Percentiles rank a stretch among this genome's conserved stretches.
Evolutionary conservation across 805 yeast genomes (phyloP).

Genomic region (Candida berthetii): DNA sequence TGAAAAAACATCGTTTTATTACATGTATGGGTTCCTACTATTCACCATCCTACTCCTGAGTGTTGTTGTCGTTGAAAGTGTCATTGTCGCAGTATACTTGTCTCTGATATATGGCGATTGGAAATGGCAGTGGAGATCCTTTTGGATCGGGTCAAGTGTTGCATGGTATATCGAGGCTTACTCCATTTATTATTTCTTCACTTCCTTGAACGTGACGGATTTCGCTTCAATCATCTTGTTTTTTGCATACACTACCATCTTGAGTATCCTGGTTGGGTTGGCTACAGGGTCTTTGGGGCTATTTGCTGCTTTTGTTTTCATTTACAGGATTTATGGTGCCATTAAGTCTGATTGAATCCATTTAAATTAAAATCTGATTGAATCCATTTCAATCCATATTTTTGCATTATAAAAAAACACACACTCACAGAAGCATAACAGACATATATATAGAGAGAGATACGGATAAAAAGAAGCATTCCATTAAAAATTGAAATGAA

Average conservation of each 20-base stretch:
- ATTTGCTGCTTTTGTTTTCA: constrained; percentile 58
- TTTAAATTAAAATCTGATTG: constrained; percentile 7
- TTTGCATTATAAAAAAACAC: background rate
- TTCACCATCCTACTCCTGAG: constrained; percentile 53
- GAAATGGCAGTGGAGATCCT: constrained; percentile 83
- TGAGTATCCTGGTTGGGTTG: constrained; percentile 55
- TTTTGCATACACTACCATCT: constrained; percentile 64
- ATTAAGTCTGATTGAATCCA: constrained; percentile 43
- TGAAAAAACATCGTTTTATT: constrained; percentile 72
- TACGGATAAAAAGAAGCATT: no score
- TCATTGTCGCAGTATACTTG: constrained; percentile 63
- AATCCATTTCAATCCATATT: background rate
- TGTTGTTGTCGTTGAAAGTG: constrained; percentile 63
- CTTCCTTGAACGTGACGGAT: constrained; percentile 55
- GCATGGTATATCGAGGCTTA: constrained; percentile 67
- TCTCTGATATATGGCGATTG: constrained; percentile 50
- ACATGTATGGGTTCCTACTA: constrained; percentile 72
- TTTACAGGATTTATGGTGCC: constrained; percentile 53
- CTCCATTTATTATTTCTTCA: constrained; percentile 58
- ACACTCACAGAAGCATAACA: background rate
- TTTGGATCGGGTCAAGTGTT: constrained; percentile 62
- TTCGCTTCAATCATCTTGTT: constrained; percentile 63
- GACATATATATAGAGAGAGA: no score
- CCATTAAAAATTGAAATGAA: no score
- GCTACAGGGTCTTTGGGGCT: constrained; percentile 75